Evolutionary conservation across 225 moss, liverwort and hornwort genomes (phyloP).

Genomic region (Marchantia paleacea): DNA sequence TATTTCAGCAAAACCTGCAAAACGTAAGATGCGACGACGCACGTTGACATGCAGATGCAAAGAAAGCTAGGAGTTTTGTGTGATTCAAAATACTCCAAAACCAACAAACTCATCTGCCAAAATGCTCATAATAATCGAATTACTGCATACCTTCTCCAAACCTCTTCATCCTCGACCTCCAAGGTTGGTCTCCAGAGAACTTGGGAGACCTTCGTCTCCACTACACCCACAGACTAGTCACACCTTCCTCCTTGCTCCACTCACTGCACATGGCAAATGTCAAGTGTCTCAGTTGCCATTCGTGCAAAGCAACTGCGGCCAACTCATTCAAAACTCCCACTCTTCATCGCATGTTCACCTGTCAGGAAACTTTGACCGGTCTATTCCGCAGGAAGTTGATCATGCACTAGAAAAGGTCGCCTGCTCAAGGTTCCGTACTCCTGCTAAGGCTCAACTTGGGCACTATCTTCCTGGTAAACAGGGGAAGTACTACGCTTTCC

Average conservation of each 20-base stretch:
- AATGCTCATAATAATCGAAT: neutral
- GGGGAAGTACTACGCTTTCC: too few relatives aligned
- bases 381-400: neutral
- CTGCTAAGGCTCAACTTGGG: neutral
- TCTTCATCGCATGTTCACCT: neutral
- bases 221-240: neutral
- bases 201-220: neutral
- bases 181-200: neutral
- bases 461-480: too few relatives aligned
- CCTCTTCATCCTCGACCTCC: neutral
- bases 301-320: neutral
- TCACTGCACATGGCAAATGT: slow-evolving; percentile 7
- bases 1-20: too few relatives aligned
- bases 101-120: neutral
- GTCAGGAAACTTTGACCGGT: neutral
- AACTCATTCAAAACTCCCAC: too few relatives aligned
- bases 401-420: neutral
- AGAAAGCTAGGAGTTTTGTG: too few relatives aligned
- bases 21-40: too few relatives aligned
- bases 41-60: too few relatives aligned
- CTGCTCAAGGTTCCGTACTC: neutral
- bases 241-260: neutral
- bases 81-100: too few relatives aligned
- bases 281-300: neutral
- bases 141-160: neutral